A percentile compares a stretch with the other conserved stretches of the same genome.
phyloP scores from a whole-genome alignment of 352 stramenopile genomes.

The Phytophthora rubi region DNA sequence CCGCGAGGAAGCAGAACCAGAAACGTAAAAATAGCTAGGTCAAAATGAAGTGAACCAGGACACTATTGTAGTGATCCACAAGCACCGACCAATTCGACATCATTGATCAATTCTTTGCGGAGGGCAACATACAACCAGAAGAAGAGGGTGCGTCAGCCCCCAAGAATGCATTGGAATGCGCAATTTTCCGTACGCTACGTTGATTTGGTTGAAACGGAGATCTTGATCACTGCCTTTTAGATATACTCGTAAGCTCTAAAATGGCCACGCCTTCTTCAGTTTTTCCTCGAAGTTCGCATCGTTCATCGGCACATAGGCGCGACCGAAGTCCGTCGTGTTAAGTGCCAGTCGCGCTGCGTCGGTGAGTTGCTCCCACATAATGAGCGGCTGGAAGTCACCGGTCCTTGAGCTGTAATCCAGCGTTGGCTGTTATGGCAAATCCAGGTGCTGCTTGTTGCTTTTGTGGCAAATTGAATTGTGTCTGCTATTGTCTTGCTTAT shows the following conservation, averaged over 20 bases:
- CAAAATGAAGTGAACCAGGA: background rate
- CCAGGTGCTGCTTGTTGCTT: too few species aligned
- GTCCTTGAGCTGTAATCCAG: background rate
- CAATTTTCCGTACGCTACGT: too few species aligned
- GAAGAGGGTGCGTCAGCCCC: too few species aligned
- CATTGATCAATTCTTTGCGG: too few species aligned
- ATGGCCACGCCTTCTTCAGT: background rate
- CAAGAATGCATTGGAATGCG: too few species aligned
- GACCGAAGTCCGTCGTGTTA: background rate
- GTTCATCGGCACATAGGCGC: background rate
- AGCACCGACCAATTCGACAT: too few species aligned
- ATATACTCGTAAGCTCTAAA: background rate
- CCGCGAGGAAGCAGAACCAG: conserved; percentile 17
- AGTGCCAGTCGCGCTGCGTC: background rate
- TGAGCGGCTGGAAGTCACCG: background rate
- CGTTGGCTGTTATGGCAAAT: too few species aligned
- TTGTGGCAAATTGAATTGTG: too few species aligned
- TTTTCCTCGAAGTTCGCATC: background rate
- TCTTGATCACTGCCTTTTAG: background rate
- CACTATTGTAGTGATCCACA: too few species aligned
- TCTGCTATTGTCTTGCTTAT: too few species aligned
- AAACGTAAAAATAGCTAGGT: conserved; percentile 23
- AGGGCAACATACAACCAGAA: too few species aligned
- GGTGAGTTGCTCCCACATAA: background rate
- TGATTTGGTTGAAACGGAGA: background rate